Conservation (phyloP, 306 rosid genomes). For the Malus orientalis region DNA sequence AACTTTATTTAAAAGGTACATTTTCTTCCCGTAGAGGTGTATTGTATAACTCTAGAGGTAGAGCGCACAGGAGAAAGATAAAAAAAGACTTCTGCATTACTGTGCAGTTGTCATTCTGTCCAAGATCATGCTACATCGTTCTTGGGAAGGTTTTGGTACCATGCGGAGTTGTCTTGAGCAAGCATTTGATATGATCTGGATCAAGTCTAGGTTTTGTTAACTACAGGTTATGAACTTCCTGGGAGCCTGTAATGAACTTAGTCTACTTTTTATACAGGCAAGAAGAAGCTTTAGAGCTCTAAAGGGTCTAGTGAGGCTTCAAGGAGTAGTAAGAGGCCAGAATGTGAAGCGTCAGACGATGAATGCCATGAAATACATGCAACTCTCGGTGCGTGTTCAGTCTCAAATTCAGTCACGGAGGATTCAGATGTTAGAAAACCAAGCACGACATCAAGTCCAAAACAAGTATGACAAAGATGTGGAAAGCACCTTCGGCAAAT, state of each 20-base stretch:
- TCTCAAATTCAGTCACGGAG: constrained; percentile 90
- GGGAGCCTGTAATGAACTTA: neutral
- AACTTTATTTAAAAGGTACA: neutral
- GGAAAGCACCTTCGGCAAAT: constrained; percentile 60
- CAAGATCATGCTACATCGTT: neutral
- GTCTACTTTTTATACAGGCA: constrained; percentile 45
- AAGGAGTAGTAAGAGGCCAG: constrained; percentile 97
- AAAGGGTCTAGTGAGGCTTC: constrained; percentile 93
- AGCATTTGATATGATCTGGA: neutral
- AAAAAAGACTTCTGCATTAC: neutral
- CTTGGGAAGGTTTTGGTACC: neutral
- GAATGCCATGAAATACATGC: constrained; percentile 97
- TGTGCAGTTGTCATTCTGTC: neutral
- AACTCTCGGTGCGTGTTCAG: constrained; percentile 83
- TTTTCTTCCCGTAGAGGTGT: neutral
- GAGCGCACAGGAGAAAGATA: neutral
- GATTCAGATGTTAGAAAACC: constrained; percentile 88
- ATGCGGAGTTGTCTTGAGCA: neutral
- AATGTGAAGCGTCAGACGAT: constrained; percentile 91
- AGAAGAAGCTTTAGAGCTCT: constrained; percentile 92
- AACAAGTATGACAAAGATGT: constrained; percentile 56
- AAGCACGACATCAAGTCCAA: constrained; percentile 67
- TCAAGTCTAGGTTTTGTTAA: neutral
- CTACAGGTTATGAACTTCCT: neutral
- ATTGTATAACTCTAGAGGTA: too few species aligned